Conservation (phyloP, 192 early-diverging fungal genomes). For the Chytriomyces sp. region DNA sequence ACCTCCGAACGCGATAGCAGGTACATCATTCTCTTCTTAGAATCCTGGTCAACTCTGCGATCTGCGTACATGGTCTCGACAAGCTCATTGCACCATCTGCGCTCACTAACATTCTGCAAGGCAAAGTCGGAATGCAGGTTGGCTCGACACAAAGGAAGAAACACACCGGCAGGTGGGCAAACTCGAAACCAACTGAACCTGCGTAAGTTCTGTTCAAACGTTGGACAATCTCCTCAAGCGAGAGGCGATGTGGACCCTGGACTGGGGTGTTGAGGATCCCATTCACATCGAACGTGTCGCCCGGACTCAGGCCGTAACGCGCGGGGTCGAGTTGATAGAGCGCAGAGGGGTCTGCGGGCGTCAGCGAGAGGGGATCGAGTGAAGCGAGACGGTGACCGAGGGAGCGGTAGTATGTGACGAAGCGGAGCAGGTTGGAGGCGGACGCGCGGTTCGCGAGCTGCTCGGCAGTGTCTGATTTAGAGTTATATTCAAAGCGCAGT, state of each 20-base stretch:
- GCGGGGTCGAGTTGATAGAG: constrained; percentile 75
- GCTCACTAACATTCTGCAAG: constrained; percentile 71
- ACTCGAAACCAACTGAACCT: constrained; percentile 91
- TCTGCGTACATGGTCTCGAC: constrained; percentile 71
- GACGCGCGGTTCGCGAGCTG: constrained; percentile 83
- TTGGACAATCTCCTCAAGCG: constrained; percentile 66
- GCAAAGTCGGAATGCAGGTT: not conserved
- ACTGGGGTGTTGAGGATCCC: constrained; percentile 72
- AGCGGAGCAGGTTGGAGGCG: constrained; percentile 81
- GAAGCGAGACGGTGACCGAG: constrained; percentile 82
- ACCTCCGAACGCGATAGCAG: constrained; percentile 79
- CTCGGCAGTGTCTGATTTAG: constrained; percentile 61
- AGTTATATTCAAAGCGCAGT: not conserved
- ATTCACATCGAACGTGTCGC: constrained; percentile 62
- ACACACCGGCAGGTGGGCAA: constrained; percentile 85
- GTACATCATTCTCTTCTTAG: constrained; percentile 77
- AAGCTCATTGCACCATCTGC: constrained; percentile 84
- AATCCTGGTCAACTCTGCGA: constrained; percentile 55
- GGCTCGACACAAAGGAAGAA: not conserved
- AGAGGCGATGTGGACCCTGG: constrained; percentile 52
- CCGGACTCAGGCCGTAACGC: constrained; percentile 76
- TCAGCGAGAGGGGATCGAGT: constrained; percentile 84
- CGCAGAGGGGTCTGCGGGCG: constrained; percentile 49
- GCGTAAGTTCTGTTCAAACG: constrained; percentile 70
- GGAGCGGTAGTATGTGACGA: constrained; percentile 72